Evolutionary conservation across 106 monocot species (phyloP), one percentile per base, ranked within the genome.

Genomic region (Dendrobium nobile): DNA sequence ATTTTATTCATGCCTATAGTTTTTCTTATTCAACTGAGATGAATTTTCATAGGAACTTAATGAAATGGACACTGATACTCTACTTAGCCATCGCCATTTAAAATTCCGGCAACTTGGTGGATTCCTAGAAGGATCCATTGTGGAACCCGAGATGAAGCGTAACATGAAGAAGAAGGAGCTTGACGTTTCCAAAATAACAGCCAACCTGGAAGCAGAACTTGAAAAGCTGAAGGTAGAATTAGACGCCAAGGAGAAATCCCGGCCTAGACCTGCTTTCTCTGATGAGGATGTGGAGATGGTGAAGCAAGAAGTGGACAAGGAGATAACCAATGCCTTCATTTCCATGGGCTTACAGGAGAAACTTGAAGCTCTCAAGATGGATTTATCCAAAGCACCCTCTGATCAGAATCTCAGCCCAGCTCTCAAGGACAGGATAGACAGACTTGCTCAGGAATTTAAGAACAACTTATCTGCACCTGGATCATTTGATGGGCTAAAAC

Each of bases 151-250:
- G 79, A 89, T 79, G 58, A 93, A 84, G 76, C 82, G 84, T 16
- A 89, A 88, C 86, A 91, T 96, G 91, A 91, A 93, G 80, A 88
- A 88, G 84, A 87, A 91, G 75, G 95, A 91, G 78, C 55, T 70
- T 47, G 81, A 84, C 43, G 41, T 86, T 58, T 72, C 88, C 72
- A 75, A 79, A 74, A 51, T 80, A 41, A 81, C 89, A 75, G 86
- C 87, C 77, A 86, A 86, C 80, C 85, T 89, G 28, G 86, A 90
- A 73, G 51, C 58, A 16, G 90, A 91, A 75, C 86, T 90, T 20
- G 89, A 95, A 59, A 86, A 87, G 7, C 67, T 93, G 27, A 90
- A 86, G 84, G 80, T 79, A 54, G 82, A 78, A 75, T 54, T 37
- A 26, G 85, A 91, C 67, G 81, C 85, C 26, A 89, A 87, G 56